Evolutionary conservation across 306 rosid species (phyloP), one percentile per base, ranked within the genome.

Genomic region (Echinosophora koreensis): DNA sequence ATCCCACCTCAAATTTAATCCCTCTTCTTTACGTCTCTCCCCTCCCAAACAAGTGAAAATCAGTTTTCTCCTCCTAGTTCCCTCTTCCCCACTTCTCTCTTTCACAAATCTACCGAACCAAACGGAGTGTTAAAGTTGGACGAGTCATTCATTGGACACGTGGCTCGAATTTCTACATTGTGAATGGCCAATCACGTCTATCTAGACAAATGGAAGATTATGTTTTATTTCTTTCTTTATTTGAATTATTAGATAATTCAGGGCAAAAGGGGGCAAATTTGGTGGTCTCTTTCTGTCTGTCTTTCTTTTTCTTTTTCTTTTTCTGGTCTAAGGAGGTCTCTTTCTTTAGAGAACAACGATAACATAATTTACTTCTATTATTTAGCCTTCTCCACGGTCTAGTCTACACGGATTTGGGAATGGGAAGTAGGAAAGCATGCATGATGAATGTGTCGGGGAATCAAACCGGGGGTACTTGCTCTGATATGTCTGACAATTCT

Each of bases 371-470:
- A 72, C 69, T 14, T 59, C 62, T 58, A 54, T 57, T 28, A 15
- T 55, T 55, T 39, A 35, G 80, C 18, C 3, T 44, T 67, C 15
- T 64, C 18, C n/a, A n/a, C 76, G 2, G 34, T 64, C 75, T 35
- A 3, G 34, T 64, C 75, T 35, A 66, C 80, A 44, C 16, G n/a
- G 22, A 65, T 71, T 50, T 16, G 77, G 47, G 66, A 42, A 13
- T 65, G 16, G 77, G 47, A 71, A 67, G 60, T 22, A 22, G 22
- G n/a, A n/a, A 22, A 22, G 58, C 56, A 77, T 30, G 79, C 75
- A 76, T 57, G 80, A 44, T 55, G 49, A 60, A 54, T 54, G 6
- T 77, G 67, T 73, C 63, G 52, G 34, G 46, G 65, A 80, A 51
- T 78, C 32, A 17, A 64, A 28, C 16, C 46, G 52, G 46, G 59